Evolutionary conservation across 202 grass and related monocot genomes (phyloP).

Genomic region (Hordeum pubiflorum): DNA sequence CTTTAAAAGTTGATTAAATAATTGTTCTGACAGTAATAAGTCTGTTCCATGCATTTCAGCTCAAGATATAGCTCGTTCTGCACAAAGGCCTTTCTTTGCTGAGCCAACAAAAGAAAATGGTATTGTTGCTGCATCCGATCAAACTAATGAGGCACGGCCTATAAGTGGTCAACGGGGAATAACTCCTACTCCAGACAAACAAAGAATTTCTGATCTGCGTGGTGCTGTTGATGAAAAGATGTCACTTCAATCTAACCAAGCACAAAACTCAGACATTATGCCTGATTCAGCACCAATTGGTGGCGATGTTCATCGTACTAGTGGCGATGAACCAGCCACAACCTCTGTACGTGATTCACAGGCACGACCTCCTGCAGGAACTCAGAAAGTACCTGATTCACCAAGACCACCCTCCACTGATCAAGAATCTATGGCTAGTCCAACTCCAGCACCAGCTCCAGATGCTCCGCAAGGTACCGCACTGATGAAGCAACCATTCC

Average conservation of each 20-base stretch:
- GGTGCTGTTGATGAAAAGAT: background rate
- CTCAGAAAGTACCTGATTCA: background rate
- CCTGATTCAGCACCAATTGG: background rate
- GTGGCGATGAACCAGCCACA: background rate
- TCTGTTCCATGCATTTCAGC: slow-evolving; percentile 5
- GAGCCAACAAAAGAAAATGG: slow-evolving; percentile 4
- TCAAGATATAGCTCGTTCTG: slow-evolving; percentile 7
- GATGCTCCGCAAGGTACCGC: slow-evolving; percentile 1
- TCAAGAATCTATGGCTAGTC: background rate
- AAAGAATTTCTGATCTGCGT: background rate
- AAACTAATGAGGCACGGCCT: background rate
- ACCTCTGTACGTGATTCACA: background rate
- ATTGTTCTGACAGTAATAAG: background rate
- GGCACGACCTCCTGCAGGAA: background rate
- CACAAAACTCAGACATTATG: background rate
- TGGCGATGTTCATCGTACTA: background rate
- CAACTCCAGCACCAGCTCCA: background rate
- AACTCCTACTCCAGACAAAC: background rate
- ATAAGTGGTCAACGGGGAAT: background rate
- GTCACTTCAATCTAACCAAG: background rate
- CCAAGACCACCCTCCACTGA: background rate
- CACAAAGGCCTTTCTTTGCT: background rate
- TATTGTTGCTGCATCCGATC: background rate
- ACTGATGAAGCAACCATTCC: background rate
- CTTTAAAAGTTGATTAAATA: background rate